Evolutionary conservation across 1,139 yeast genomes (phyloP), one percentile per base, ranked within the genome.

Genomic region (Candida smagusa): DNA sequence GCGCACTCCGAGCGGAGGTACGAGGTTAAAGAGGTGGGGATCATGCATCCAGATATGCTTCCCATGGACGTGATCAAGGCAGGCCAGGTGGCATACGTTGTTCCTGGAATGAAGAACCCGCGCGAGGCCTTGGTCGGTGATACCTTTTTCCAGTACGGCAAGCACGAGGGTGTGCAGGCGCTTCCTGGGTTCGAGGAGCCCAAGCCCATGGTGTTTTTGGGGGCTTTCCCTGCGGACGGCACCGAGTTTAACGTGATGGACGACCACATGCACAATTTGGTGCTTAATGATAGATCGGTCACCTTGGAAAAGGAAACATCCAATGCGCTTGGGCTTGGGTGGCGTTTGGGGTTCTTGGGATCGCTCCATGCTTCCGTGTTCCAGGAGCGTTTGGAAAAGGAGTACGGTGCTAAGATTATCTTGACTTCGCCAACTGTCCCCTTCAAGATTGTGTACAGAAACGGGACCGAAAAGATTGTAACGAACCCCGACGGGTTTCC

Each of bases 341-440:
- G 98, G 98, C 77, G 97, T 57, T 65, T 92, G 28, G 98, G 98
- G 1, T 92, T 92, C 54, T 65, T 92, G 33, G 98, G 98, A 0
- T 88, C 97, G 0, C 63, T 92, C 27, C 98, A 92, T 67, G 97
- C 97, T 0, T 83, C 95, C 12, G 97, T 92, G 2, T 92, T 92
- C 61, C 84, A 86, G 49, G 97, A 92, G 52, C 67, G 98, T 37
- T 68, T 92, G 41, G 95, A 89, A 50, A 86, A 84, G 45, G 98
- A 92, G 56, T 92, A 92, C 53, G 97, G 97, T 3, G 90, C 96
- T 2, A 84, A 87, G 42, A 76, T 92, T 46, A 89, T 92, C 47
- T 81, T 92, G 43, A 92, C 98, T 0, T 90, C 96, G 3, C 97
- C 98, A 1, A 90, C 97, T 0, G 98, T 92, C 8, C 98, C 98